Evolutionary conservation across 2,329 filamentous ascomycete species (phyloP).

Genomic region (Rhynchosporium graminicola): DNA sequence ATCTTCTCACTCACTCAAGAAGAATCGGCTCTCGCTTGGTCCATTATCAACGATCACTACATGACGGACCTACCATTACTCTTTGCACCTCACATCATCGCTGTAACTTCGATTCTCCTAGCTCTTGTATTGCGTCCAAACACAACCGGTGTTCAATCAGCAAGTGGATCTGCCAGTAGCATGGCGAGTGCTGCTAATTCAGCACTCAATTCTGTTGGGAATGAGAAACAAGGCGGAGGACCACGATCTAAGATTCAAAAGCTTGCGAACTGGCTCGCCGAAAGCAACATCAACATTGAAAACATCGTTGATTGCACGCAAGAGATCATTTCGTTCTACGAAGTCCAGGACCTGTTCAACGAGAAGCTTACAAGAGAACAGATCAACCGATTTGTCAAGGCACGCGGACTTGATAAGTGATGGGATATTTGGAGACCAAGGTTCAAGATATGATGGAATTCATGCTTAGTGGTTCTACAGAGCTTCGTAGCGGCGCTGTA

Average conservation of each 20-base stretch:
- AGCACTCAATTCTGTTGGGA: slow-evolving; percentile 37
- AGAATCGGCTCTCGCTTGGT: slow-evolving; percentile 66
- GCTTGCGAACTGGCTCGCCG: slow-evolving; percentile 67
- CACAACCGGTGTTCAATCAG: slow-evolving; percentile 46
- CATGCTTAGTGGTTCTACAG: no score
- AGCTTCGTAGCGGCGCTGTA: no score
- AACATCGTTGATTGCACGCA: slow-evolving; percentile 70
- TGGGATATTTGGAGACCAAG: neutral
- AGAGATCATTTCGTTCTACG: slow-evolving; percentile 72
- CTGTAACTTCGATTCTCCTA: slow-evolving; percentile 68
- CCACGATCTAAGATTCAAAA: slow-evolving; percentile 47
- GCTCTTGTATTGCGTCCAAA: slow-evolving; percentile 67
- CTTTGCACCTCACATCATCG: slow-evolving; percentile 68
- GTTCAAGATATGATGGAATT: neutral
- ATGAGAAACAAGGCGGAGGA: slow-evolving; percentile 29
- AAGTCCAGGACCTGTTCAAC: slow-evolving; percentile 46
- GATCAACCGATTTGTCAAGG: slow-evolving; percentile 43
- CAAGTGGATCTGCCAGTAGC: slow-evolving; percentile 41
- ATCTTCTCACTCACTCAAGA: slow-evolving; percentile 62
- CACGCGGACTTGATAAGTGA: slow-evolving; percentile 41
- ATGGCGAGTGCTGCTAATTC: slow-evolving; percentile 40
- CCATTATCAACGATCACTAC: slow-evolving; percentile 73
- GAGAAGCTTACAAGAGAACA: slow-evolving; percentile 42
- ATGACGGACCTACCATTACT: slow-evolving; percentile 70
- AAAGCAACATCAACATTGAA: slow-evolving; percentile 68